Evolutionary conservation across 1,284 basidiomycete species (phyloP).

Genomic region (Schizopora paradoxa): DNA sequence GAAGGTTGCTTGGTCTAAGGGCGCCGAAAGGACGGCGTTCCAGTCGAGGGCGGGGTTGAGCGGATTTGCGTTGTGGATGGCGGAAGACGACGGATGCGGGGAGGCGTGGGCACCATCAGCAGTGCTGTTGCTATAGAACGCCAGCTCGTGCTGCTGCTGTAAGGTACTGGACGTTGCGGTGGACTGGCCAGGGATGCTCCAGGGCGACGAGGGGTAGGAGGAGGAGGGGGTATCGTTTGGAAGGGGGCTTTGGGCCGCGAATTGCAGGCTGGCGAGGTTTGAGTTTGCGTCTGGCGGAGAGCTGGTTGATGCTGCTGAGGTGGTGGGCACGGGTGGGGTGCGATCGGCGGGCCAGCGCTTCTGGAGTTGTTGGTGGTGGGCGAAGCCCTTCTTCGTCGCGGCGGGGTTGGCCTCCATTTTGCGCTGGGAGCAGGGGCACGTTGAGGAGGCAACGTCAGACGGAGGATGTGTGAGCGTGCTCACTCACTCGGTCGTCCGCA

Average conservation of each 20-base stretch:
- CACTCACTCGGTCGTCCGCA: conserved; percentile 9
- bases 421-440: conserved; percentile 5
- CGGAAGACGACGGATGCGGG: conserved; percentile 17
- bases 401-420: conserved; percentile 19
- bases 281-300: conserved; percentile 31
- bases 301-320: conserved; percentile 27
- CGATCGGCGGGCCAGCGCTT: conserved; percentile 36
- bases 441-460: conserved; percentile 10
- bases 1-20: conserved; percentile 53
- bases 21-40: conserved; percentile 49
- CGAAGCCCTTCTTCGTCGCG: conserved; percentile 21
- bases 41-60: conserved; percentile 38
- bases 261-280: too few relatives aligned
- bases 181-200: conserved; percentile 21
- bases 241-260: conserved; percentile 30
- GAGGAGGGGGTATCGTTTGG: conserved; percentile 25
- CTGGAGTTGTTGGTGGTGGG: conserved; percentile 21
- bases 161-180: conserved; percentile 22
- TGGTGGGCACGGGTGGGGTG: conserved; percentile 37
- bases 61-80: conserved; percentile 10
- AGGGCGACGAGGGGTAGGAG: conserved; percentile 23
- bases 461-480: conserved; percentile 19
- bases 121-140: conserved; percentile 24
- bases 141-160: conserved; percentile 26
- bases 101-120: conserved; percentile 25